phyloP scores from a whole-genome alignment of 1,284 basidiomycete species.

The Boletellus deceptivus region DNA sequence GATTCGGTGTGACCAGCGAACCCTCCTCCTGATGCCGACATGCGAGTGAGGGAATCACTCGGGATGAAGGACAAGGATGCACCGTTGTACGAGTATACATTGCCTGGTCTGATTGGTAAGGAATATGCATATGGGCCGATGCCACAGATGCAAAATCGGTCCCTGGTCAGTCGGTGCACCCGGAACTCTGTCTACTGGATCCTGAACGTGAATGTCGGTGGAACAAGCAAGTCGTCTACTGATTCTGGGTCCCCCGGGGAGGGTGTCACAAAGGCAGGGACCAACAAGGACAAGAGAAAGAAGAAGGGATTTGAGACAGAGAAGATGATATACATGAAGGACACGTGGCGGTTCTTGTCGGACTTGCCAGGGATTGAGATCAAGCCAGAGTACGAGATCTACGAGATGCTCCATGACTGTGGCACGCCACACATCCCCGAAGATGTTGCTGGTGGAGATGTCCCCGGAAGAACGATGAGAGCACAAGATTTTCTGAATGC shows the following conservation, averaged over 20 bases:
- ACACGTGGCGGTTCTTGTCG: background rate
- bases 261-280: background rate
- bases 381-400: background rate
- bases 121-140: too few relatives aligned
- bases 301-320: too few relatives aligned
- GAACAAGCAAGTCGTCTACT: background rate
- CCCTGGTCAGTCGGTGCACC: too few relatives aligned
- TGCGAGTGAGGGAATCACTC: background rate
- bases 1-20: background rate
- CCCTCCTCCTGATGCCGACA: too few relatives aligned
- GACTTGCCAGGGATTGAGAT: background rate
- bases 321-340: too few relatives aligned
- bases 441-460: background rate
- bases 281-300: too few relatives aligned
- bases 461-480: background rate
- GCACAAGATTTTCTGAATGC: too few relatives aligned
- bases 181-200: conserved; percentile 8
- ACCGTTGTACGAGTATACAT: background rate
- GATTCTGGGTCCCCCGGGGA: background rate
- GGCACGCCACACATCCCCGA: background rate
- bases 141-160: too few relatives aligned
- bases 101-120: too few relatives aligned
- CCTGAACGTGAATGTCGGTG: background rate
- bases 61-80: background rate
- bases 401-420: background rate